Evolutionary conservation across 768 basidiomycete genomes (phyloP), one percentile per base, ranked within the genome.

Genomic region (Lentinula lateritia): DNA sequence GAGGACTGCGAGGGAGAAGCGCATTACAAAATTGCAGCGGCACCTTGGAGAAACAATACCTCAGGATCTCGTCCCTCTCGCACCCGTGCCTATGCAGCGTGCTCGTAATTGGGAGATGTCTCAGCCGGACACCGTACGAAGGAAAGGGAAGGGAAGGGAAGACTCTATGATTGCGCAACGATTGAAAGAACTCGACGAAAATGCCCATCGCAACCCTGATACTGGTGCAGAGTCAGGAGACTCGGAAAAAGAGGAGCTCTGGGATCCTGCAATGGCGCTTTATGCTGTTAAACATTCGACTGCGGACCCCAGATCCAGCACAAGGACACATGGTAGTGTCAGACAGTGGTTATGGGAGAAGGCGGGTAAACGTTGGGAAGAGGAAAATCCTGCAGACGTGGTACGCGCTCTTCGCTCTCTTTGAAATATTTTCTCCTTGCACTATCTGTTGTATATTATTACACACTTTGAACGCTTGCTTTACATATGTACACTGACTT

Each of bases 311-410:
- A 48, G 46, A 48, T 48, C 46, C 23, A 48, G 46, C 23, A 48
- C 46, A 5, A 48, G 46, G 18, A 60, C 65, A 15, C 68, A 61
- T 34, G 66, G 67, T 16, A 64, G 65, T 50, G 73, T 72, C n/a
- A 67, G 67, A 45, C 72, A 73, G 48, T 81, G 80, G 79, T 45
- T 75, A 7, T 69, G 71, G 34, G 80, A 81, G 65, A 73, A 73
- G 63, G 73, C 71, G 18, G 75, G 76, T 8, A 65, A 62, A 52
- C 69, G 78, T 9, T 73, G 70, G 68, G 74, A 72, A 50, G 76
- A 77, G 61, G 52, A 71, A 5, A 69, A 77, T 63, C 78, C 74
- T 54, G 50, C 69, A 2, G 65, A 69, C 18, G 63, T 82, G 36
- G 63, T 80, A 7, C 64, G 69, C 50, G 70, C 69, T 15, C 66